These are phyloP conservation scores for Ensete ventricosum DNA, from an alignment of 176 grass and related monocot species.

Conservation along the genomic window DNA sequence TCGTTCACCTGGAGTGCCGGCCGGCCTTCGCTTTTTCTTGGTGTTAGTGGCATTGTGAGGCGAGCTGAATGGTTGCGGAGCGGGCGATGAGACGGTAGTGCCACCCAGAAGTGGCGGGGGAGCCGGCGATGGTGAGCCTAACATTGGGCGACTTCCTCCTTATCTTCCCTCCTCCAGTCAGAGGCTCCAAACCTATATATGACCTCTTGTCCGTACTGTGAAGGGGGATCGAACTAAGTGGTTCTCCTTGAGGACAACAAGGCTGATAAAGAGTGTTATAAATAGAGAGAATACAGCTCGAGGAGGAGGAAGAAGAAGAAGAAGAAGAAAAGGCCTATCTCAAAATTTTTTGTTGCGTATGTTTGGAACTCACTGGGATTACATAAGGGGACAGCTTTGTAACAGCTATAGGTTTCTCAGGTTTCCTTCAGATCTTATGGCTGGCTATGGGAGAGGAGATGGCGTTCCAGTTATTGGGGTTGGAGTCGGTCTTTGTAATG, in stretches of 20 bases:
- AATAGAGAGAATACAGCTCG: conserved; percentile 17
- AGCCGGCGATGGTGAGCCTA: conserved; percentile 31
- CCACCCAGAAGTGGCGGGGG: conserved; percentile 12
- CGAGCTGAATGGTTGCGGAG: conserved; percentile 33
- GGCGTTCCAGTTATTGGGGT: neutral
- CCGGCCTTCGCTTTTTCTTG: conserved; percentile 78
- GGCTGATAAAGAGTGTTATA: conserved; percentile 21
- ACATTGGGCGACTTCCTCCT: conserved; percentile 15
- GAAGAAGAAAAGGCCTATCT: conserved; percentile 39
- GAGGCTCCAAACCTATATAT: too few relatives aligned
- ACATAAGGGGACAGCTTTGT: conserved; percentile 39
- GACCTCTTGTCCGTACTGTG: too few relatives aligned
- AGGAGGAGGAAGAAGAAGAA: conserved; percentile 28
- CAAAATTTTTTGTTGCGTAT: conserved; percentile 27
- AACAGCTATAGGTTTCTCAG: conserved; percentile 21
- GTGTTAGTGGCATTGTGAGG: neutral
- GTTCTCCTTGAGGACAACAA: conserved; percentile 4
- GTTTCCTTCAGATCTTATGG: conserved; percentile 1
- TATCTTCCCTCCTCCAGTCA: too few relatives aligned
- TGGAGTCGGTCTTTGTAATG: too few relatives aligned
- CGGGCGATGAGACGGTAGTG: neutral
- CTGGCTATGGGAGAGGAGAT: conserved; percentile 5
- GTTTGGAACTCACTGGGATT: conserved; percentile 21
- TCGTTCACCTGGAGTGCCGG: conserved; percentile 68
- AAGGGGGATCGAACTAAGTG: neutral